A percentile compares a stretch with the other conserved stretches of the same genome.
These are phyloP conservation scores for Dryas octopetala DNA, from an alignment of 306 rosid species.

Conservation along the genomic window DNA sequence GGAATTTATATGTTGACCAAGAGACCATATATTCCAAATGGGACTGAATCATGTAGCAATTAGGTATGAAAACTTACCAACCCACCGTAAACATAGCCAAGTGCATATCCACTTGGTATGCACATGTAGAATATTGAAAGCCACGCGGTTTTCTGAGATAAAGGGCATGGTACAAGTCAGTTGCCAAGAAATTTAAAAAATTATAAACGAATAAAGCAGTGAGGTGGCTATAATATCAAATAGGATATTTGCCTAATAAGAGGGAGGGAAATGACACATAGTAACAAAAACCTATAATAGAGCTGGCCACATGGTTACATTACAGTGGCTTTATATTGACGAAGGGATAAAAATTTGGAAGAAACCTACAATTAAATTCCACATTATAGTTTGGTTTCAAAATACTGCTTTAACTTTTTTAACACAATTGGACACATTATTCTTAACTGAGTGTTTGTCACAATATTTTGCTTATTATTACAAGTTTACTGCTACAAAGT, in stretches of 20 bases:
- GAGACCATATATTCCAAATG: background rate
- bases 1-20: background rate
- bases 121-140: conserved; percentile 79
- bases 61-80: conserved; percentile 49
- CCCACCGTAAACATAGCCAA: conserved; percentile 86
- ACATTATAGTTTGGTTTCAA: too few species aligned
- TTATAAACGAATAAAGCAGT: background rate
- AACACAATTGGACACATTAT: background rate
- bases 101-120: conserved; percentile 77
- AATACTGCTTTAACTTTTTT: too few species aligned
- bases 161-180: conserved; percentile 24
- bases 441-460: background rate
- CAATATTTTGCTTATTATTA: background rate
- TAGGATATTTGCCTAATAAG: too few species aligned
- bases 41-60: background rate
- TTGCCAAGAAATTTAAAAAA: background rate
- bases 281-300: too few species aligned
- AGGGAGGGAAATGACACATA: too few species aligned
- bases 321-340: too few species aligned
- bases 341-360: too few species aligned
- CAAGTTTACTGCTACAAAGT: background rate
- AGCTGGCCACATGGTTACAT: too few species aligned
- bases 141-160: conserved; percentile 74
- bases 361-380: too few species aligned
- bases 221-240: background rate